Evolutionary conservation across 495 filamentous ascomycete species (phyloP).

Genomic region (Filosporella fistucella): DNA sequence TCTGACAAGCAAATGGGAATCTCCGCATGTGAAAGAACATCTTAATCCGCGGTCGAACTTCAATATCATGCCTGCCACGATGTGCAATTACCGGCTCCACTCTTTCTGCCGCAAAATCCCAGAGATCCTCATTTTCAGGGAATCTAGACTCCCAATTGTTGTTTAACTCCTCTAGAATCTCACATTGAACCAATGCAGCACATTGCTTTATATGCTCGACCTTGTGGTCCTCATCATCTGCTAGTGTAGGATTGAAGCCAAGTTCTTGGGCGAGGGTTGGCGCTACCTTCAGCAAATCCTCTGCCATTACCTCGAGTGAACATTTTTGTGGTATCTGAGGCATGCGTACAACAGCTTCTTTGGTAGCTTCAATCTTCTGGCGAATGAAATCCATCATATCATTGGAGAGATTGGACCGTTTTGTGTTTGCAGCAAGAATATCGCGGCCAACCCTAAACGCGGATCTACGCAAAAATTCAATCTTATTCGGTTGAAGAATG

Average conservation of each 20-base stretch:
- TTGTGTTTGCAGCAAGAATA: too few relatives aligned
- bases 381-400: too few relatives aligned
- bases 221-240: too few relatives aligned
- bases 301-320: too few relatives aligned
- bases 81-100: not conserved
- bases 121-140: constrained; percentile 23
- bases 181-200: constrained; percentile 15
- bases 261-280: constrained; percentile 20
- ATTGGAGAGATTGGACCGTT: too few relatives aligned
- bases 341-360: too few relatives aligned
- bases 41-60: not conserved
- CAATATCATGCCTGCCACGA: not conserved
- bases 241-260: too few relatives aligned
- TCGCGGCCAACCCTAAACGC: not conserved
- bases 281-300: constrained; percentile 13
- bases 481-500: constrained; percentile 17
- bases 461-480: not conserved
- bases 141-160: constrained; percentile 24
- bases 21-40: constrained; percentile 18
- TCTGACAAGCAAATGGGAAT: constrained; percentile 16
- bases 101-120: constrained; percentile 16
- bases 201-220: constrained; percentile 1
- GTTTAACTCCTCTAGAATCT: constrained; percentile 19
- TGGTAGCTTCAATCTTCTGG: too few relatives aligned
- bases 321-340: too few relatives aligned